These are phyloP conservation scores for Trichoderma afroharzianum DNA, from an alignment of 2,329 filamentous ascomycete genomes.

Conservation along the genomic window DNA sequence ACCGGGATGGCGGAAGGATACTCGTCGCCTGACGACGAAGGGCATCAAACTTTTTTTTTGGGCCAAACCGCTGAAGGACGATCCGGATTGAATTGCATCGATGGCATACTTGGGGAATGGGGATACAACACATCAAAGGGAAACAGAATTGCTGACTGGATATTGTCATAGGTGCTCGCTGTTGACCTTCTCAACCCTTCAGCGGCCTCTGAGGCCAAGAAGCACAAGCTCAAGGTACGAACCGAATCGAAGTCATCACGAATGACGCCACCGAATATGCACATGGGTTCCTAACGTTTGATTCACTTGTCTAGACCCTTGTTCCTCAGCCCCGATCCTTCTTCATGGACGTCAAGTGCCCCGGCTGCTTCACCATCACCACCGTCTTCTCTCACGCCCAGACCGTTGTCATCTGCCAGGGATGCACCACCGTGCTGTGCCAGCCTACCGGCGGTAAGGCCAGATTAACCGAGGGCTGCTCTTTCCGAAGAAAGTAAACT, in stretches of 20 bases:
- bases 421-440: slow-evolving; percentile 99
- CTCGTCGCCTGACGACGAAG: slow-evolving; percentile 17
- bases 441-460: slow-evolving; percentile 99
- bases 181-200: slow-evolving; percentile 99
- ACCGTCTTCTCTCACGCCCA: slow-evolving; percentile 99
- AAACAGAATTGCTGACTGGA: slow-evolving; percentile 43
- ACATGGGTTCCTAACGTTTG: slow-evolving; percentile 22
- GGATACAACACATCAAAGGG: neutral
- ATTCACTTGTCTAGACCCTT: slow-evolving; percentile 60
- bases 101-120: neutral
- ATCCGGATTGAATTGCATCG: slow-evolving; percentile 21
- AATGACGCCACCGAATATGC: neutral
- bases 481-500: slow-evolving; percentile 99
- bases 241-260: slow-evolving; percentile 17
- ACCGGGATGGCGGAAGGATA: slow-evolving; percentile 23
- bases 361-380: slow-evolving; percentile 99
- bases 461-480: slow-evolving; percentile 98
- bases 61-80: neutral
- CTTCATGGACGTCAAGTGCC: slow-evolving; percentile 99
- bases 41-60: slow-evolving; percentile 19
- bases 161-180: slow-evolving; percentile 82
- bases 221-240: slow-evolving; percentile 99
- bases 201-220: slow-evolving; percentile 95
- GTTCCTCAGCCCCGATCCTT: slow-evolving; percentile 96
- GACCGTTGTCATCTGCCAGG: slow-evolving; percentile 99